These are phyloP conservation scores for Dryadomyces quercus-mongolicae DNA, from an alignment of 2,329 filamentous ascomycete species.

Conservation along the genomic window DNA sequence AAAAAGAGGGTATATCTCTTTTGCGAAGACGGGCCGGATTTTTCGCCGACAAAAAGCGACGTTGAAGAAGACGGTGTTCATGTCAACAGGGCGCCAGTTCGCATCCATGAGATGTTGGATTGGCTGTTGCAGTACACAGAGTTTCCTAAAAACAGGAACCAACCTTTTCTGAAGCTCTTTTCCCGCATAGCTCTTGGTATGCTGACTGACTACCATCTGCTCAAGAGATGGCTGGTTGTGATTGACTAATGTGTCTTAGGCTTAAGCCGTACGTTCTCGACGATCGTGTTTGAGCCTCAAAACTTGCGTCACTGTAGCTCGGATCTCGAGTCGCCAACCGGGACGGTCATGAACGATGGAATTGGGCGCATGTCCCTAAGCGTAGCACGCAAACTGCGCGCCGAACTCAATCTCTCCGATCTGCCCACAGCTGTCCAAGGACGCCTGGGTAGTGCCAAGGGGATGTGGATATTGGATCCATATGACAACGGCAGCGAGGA, in stretches of 20 bases:
- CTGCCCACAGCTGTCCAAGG: conserved; percentile 56
- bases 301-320: conserved; percentile 23
- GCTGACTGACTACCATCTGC: conserved; percentile 8
- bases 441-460: conserved; percentile 62
- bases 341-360: conserved; percentile 52
- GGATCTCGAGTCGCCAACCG: conserved; percentile 26
- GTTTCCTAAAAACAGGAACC: conserved; percentile 27
- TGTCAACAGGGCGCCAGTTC: not conserved
- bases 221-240: not conserved
- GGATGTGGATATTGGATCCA: conserved; percentile 57
- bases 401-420: conserved; percentile 35
- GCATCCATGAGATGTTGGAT: conserved; percentile 29
- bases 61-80: conserved; percentile 11
- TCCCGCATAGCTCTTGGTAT: conserved; percentile 43
- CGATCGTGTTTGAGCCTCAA: conserved; percentile 33
- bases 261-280: conserved; percentile 37
- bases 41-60: conserved; percentile 10
- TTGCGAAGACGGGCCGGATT: conserved; percentile 33
- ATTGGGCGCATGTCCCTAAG: conserved; percentile 52
- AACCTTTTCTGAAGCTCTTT: conserved; percentile 44
- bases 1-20: conserved; percentile 39
- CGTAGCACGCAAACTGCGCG: conserved; percentile 41
- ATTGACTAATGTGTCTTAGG: conserved; percentile 21
- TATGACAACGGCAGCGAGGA: conserved; percentile 30
- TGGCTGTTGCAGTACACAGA: conserved; percentile 34